Percentiles rank a stretch among this genome's conserved stretches.
Evolutionary conservation across 225 moss, liverwort and hornwort genomes (phyloP).

Genomic region (Pseudisothecium myosuroides): DNA sequence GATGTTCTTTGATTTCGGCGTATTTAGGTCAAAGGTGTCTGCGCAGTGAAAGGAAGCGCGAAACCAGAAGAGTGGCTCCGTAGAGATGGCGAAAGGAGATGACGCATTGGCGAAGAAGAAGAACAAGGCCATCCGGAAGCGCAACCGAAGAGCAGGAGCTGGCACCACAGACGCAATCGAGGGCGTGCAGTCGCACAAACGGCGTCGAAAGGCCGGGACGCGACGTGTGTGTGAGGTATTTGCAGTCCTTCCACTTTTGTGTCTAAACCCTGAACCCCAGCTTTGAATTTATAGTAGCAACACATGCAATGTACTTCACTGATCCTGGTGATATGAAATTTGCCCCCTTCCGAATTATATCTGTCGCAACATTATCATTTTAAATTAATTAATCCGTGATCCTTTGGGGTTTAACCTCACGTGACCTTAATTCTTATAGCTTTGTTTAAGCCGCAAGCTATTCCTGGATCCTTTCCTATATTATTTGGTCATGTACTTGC

Average conservation of each 20-base stretch:
- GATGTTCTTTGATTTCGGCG: not conserved
- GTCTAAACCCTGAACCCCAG: not conserved
- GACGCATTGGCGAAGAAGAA: slow-evolving; percentile 87
- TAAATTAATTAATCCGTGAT: not conserved
- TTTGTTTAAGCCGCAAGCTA: not conserved
- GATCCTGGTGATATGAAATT: not conserved
- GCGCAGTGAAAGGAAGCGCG: not conserved
- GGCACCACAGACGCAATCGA: slow-evolving; percentile 70
- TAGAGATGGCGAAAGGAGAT: slow-evolving; percentile 86
- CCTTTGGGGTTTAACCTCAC: not conserved
- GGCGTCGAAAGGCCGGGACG: slow-evolving; percentile 67
- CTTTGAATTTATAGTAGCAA: not conserved
- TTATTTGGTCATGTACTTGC: not conserved
- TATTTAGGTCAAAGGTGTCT: not conserved
- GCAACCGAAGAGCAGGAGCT: slow-evolving; percentile 74
- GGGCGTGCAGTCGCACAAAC: slow-evolving; percentile 77
- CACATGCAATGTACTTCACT: not conserved
- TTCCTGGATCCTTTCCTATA: not conserved
- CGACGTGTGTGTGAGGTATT: slow-evolving; percentile 85
- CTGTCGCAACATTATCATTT: not conserved
- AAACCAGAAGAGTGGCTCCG: not conserved
- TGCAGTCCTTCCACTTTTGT: not conserved
- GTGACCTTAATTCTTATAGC: not conserved
- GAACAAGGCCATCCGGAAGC: slow-evolving; percentile 82
- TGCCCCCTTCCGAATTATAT: not conserved